phyloP scores from a whole-genome alignment of 164 flowering plant genomes.

The Kalanchoe fedtschenkoi region DNA sequence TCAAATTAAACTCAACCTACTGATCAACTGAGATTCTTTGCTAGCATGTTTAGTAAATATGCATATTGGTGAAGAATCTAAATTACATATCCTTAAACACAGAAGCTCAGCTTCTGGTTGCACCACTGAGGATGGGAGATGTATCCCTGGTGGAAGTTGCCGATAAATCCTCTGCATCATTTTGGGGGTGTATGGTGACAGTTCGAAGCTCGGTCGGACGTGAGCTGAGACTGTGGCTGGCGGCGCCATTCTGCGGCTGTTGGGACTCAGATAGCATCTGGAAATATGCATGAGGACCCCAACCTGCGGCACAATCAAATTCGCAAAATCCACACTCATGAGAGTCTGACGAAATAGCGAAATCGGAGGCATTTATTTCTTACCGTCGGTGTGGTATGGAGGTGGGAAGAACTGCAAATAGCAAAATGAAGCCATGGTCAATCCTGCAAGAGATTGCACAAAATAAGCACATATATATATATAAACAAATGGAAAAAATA shows the following conservation, averaged over 20 bases:
- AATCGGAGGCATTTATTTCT: not conserved
- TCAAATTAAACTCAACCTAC: too few species aligned
- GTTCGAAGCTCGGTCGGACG: conserved; percentile 1
- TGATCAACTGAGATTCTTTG: not conserved
- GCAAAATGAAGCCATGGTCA: conserved; percentile 49
- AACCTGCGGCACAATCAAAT: conserved; percentile 25
- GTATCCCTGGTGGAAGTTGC: not conserved
- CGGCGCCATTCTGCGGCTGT: not conserved
- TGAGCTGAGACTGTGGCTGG: not conserved
- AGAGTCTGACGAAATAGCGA: not conserved
- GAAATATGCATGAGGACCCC: conserved; percentile 53
- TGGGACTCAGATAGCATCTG: conserved; percentile 35
- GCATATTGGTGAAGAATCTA: not conserved
- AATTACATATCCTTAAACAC: not conserved
- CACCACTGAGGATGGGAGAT: not conserved
- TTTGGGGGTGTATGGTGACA: not conserved
- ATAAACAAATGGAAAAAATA: too few species aligned
- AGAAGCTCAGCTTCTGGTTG: not conserved
- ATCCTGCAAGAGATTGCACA: conserved; percentile 31
- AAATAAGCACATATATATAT: not conserved
- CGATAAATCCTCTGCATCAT: not conserved
- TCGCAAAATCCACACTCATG: conserved; percentile 1
- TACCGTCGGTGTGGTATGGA: conserved; percentile 63
- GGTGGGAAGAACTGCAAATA: conserved; percentile 86
- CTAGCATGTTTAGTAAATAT: not conserved